Conservation (phyloP, 2,329 filamentous ascomycete genomes). For the Parascedosporium putredinis region DNA sequence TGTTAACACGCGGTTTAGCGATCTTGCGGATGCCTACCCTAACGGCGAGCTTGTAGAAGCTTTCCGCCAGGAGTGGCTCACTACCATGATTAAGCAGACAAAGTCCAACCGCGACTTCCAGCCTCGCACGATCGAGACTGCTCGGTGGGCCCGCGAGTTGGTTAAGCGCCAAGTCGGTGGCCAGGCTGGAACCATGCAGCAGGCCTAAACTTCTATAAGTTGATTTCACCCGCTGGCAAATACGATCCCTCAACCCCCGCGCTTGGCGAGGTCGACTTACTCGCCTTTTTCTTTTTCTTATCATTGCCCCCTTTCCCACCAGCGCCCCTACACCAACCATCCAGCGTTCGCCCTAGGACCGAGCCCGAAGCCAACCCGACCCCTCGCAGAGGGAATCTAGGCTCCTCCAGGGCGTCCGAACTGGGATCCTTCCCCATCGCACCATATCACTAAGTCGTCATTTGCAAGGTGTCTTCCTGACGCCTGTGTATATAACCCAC, state of each 20-base stretch:
- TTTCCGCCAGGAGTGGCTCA: constrained; percentile 89
- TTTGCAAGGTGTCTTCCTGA: neutral
- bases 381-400: too few relatives aligned
- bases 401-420: too few relatives aligned
- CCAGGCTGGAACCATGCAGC: constrained; percentile 37
- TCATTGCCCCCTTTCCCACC: neutral
- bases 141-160: constrained; percentile 93
- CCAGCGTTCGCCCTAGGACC: neutral
- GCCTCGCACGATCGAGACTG: constrained; percentile 79
- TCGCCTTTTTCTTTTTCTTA: too few relatives aligned
- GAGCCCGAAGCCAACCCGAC: too few relatives aligned
- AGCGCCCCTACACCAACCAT: neutral
- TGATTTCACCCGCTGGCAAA: too few relatives aligned
- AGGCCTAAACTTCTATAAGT: constrained; percentile 30
- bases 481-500: constrained; percentile 2
- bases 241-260: too few relatives aligned
- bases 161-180: constrained; percentile 76
- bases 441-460: neutral
- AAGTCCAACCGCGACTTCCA: constrained; percentile 81
- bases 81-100: constrained; percentile 81
- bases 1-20: constrained; percentile 48
- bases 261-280: too few relatives aligned
- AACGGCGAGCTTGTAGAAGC: constrained; percentile 73
- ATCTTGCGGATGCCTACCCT: constrained; percentile 88
- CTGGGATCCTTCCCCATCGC: too few relatives aligned